Conservation (phyloP, 108 stramenopile genomes). For the Epithemia pelagica region DNA sequence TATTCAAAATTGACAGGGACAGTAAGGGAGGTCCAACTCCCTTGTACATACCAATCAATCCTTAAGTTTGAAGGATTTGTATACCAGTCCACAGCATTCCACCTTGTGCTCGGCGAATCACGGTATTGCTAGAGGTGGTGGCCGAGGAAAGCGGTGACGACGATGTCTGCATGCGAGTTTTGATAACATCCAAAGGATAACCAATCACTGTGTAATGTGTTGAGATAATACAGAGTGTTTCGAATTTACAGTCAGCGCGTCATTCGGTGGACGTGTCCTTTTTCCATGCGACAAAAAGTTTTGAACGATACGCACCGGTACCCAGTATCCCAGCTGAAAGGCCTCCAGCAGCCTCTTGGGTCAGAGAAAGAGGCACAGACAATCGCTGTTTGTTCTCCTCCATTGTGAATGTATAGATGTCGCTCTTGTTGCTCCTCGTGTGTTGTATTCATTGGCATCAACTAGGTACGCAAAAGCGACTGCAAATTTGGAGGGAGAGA, state of each 20-base stretch:
- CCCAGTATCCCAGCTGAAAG: constrained; percentile 78
- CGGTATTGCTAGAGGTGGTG: not conserved
- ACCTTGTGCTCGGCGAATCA: constrained; percentile 20
- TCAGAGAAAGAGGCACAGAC: constrained; percentile 5
- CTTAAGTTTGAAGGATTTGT: constrained; percentile 65
- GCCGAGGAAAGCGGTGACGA: too few relatives aligned
- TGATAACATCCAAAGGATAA: constrained; percentile 73
- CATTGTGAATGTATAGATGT: too few relatives aligned
- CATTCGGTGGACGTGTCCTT: too few relatives aligned
- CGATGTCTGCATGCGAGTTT: constrained; percentile 43
- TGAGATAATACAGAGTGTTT: too few relatives aligned
- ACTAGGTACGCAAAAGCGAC: too few relatives aligned
- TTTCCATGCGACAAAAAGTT: too few relatives aligned
- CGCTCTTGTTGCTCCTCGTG: too few relatives aligned
- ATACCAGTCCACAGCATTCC: constrained; percentile 28
- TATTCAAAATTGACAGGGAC: constrained; percentile 80
- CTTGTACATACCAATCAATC: constrained; percentile 67
- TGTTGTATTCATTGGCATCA: too few relatives aligned
- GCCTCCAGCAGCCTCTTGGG: constrained; percentile 36
- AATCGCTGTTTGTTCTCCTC: too few relatives aligned
- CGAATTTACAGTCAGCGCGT: too few relatives aligned
- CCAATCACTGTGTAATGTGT: constrained; percentile 55
- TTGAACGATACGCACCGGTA: constrained; percentile 33
- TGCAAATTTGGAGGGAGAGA: too few relatives aligned
- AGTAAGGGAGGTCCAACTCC: constrained; percentile 80